Conservation (phyloP, 768 basidiomycete species). For the Hebeloma cylindrosporum region DNA sequence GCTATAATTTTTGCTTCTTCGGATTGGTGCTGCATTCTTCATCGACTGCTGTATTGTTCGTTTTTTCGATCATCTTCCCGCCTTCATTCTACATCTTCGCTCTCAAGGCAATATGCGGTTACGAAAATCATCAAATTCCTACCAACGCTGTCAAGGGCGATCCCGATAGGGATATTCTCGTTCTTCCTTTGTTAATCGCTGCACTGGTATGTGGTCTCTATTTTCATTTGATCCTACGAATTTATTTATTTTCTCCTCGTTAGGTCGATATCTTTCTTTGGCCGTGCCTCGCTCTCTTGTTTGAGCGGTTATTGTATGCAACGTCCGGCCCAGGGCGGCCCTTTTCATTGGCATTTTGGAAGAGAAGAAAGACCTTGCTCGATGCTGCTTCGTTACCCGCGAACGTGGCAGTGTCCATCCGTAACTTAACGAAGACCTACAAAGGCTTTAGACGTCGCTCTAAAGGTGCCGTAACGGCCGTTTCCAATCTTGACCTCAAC, state of each 20-base stretch:
- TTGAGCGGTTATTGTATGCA: constrained; percentile 65
- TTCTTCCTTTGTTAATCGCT: constrained; percentile 62
- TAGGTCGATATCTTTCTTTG: constrained; percentile 75
- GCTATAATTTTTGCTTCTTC: constrained; percentile 64
- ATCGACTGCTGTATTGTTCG: constrained; percentile 46
- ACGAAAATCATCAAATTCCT: constrained; percentile 55
- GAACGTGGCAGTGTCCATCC: constrained; percentile 60
- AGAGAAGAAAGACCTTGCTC: constrained; percentile 16
- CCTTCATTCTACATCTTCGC: constrained; percentile 77
- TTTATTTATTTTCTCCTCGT: background rate
- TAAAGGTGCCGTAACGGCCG: constrained; percentile 55
- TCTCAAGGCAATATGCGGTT: constrained; percentile 65
- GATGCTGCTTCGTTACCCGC: constrained; percentile 26
- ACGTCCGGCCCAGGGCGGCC: constrained; percentile 30
- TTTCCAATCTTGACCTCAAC: constrained; percentile 64
- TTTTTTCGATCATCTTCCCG: constrained; percentile 73
- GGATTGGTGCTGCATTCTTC: constrained; percentile 53
- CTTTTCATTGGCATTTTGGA: constrained; percentile 37
- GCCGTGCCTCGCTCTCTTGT: constrained; percentile 61
- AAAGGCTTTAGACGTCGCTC: constrained; percentile 46
- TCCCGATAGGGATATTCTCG: constrained; percentile 53
- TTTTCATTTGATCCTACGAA: background rate
- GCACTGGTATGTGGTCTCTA: constrained; percentile 62
- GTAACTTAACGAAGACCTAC: constrained; percentile 60
- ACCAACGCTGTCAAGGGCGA: constrained; percentile 58